phyloP scores from a whole-genome alignment of 768 basidiomycete genomes.

The Termitomyces sp. region DNA sequence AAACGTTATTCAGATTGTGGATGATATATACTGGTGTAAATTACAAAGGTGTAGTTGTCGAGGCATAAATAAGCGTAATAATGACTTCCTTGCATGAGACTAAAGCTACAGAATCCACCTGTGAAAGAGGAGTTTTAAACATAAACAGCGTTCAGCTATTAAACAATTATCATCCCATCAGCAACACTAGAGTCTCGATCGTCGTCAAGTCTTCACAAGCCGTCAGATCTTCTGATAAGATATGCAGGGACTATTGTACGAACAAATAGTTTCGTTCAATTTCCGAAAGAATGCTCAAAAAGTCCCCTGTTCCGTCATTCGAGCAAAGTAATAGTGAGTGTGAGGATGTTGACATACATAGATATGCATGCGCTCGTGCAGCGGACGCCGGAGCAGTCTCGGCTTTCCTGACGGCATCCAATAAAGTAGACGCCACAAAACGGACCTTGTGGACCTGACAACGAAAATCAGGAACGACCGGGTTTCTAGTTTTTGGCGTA shows the following conservation, averaged over 20 bases:
- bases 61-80: constrained; percentile 13
- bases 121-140: not conserved
- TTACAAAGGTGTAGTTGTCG: constrained; percentile 7
- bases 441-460: constrained; percentile 83
- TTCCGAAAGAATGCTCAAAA: constrained; percentile 85
- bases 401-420: constrained; percentile 79
- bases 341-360: constrained; percentile 50
- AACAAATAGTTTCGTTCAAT: constrained; percentile 89
- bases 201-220: constrained; percentile 52
- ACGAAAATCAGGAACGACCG: constrained; percentile 15
- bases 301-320: constrained; percentile 62
- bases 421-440: constrained; percentile 85
- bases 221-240: constrained; percentile 9
- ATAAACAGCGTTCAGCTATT: constrained; percentile 1
- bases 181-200: constrained; percentile 56
- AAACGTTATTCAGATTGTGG: not conserved
- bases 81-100: constrained; percentile 10
- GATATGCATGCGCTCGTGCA: constrained; percentile 80
- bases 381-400: constrained; percentile 77
- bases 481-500: not conserved
- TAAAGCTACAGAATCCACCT: constrained; percentile 10
- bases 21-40: constrained; percentile 9
- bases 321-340: not conserved
- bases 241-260: constrained; percentile 21
- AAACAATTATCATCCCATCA: constrained; percentile 40